Base-by-base conservation (phyloP, 2,329 filamentous ascomycete genomes). In the Ascochyta koolunga region DNA sequence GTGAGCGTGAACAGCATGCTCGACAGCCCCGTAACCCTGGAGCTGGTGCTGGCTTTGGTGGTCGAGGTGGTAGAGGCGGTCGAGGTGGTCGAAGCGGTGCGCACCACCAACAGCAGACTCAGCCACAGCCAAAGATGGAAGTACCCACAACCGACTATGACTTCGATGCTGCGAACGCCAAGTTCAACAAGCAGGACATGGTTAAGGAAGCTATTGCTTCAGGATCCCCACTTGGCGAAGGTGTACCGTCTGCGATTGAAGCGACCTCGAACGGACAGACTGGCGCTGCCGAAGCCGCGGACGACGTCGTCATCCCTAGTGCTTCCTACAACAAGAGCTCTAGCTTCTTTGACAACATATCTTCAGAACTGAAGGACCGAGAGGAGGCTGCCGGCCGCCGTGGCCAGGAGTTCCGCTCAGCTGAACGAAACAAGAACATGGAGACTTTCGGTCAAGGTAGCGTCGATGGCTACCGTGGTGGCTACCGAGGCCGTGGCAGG, bases 301-400 rank as follows among this genome's bases (percentile, higher is more conserved):
- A 81, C 1, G 75, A 81, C 1, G 76, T 80, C 13, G 77, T 79
- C 11, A 81, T 80, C 6, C 69, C 76, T 8, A 68, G 74, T 18
- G 72, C 77, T 25, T 83, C 86, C 0, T 99, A 99, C 78, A 93
- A 97, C 80, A 96, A 92, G 77, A 83, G 87, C 5, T 86, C 80
- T 3, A 96, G 91, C 1, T 99, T 99, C 82, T 99, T 99, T 71
- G 95, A 99, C 77, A 97, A 99, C 75, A 97, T 99, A 61, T 96
- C 91, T 0, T 96, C 91, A 62, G 95, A 99, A 73, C 84, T 90
- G 58, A 96, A 90, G 75, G 95, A 99, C 62, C 86, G 95, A 37
- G 87, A 90, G 45, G 90, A 93, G 58, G 87, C 87, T 33, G 81
- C 76, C 27, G 72, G 80, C 36, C 83, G 83, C 4, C 83, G 86